Evolutionary conservation across 805 yeast species (phyloP), one percentile per base, ranked within the genome.

Genomic region (Yamadazyma sp.): DNA sequence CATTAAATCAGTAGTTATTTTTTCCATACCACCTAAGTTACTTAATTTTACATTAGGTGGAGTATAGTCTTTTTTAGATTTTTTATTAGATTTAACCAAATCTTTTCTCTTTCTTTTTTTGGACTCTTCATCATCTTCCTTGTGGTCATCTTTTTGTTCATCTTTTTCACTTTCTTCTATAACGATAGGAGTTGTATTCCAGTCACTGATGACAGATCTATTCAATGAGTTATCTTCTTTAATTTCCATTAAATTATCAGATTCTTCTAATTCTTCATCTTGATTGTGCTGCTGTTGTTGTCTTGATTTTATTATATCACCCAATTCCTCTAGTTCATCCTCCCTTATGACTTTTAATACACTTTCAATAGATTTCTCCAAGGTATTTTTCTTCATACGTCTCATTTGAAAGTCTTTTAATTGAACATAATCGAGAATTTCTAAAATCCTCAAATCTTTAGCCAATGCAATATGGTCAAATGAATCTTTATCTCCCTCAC

Each of bases 11-110:
- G 86, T 75, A 16, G 89, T 78, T n/a, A 89, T 80, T 36, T 75
- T 78, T 44, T 83, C 94, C 62, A 93, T 76, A 2, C 98, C 98
- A 18, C 98, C 98, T 10, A 93, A 63, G 21, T 87, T 79, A 4
- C 83, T 69, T 19, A 93, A 63, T 3, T 81, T 76, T 1, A 80
- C 59, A 2, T 73, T 62, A 14, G 96, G 94, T 23, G 88, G 85
- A 10, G 81, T 62, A 61, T 85, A 75, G 50, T 80, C 82, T 36
- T 55, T 56, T 47, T 63, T 62, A 22, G 49, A 53, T 34, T 52
- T 50, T 36, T 61, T 62, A 25, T 36, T 26, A 7, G 36, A 10
- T 25, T 45, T 46, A 42, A 71, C 69, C 54, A 17, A 10, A 7
- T 73, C 78, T 43, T 75, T 78, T 5, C 75, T 44, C 50, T 82